phyloP scores from a whole-genome alignment of 768 basidiomycete species.

The Pleurotus djamor region DNA sequence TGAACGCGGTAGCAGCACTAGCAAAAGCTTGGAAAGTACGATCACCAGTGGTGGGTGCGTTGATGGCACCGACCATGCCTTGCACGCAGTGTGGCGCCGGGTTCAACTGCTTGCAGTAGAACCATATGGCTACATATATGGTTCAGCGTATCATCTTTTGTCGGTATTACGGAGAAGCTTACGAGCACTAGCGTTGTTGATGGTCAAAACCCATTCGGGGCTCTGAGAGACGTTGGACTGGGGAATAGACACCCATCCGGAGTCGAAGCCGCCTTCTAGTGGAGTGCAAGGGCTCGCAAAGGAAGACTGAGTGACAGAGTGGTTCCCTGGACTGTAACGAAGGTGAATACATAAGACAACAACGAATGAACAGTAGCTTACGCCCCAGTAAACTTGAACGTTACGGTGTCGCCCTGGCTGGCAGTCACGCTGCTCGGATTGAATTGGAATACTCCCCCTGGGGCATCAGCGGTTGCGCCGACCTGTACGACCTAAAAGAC shows the following conservation, averaged over 20 bases:
- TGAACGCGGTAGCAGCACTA: constrained; percentile 25
- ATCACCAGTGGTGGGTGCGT: constrained; percentile 41
- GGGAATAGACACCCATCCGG: constrained; percentile 46
- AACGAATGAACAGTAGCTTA: constrained; percentile 18
- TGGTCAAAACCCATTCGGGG: constrained; percentile 48
- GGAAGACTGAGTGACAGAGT: constrained; percentile 50
- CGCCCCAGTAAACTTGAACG: constrained; percentile 48
- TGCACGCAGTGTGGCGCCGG: constrained; percentile 38
- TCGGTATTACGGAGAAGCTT: constrained; percentile 11
- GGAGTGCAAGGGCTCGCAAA: constrained; percentile 45
- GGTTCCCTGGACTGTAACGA: constrained; percentile 42
- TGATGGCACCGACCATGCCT: constrained; percentile 54
- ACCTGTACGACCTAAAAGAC: constrained; percentile 32
- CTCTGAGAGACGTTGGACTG: constrained; percentile 14
- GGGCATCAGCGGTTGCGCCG: constrained; percentile 24
- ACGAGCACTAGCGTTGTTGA: constrained; percentile 46
- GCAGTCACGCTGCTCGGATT: constrained; percentile 40
- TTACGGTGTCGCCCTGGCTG: constrained; percentile 40
- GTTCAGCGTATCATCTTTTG: too few relatives aligned
- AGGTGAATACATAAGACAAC: neutral
- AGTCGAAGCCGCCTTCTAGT: constrained; percentile 47
- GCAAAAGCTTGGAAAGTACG: constrained; percentile 38
- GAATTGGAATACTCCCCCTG: constrained; percentile 42
- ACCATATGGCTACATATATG: constrained; percentile 39
- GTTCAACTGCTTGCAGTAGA: constrained; percentile 47